A percentile compares a stretch with the other conserved stretches of the same genome.
Evolutionary conservation across 352 stramenopile genomes (phyloP).

Genomic region (Phytophthora sp.): DNA sequence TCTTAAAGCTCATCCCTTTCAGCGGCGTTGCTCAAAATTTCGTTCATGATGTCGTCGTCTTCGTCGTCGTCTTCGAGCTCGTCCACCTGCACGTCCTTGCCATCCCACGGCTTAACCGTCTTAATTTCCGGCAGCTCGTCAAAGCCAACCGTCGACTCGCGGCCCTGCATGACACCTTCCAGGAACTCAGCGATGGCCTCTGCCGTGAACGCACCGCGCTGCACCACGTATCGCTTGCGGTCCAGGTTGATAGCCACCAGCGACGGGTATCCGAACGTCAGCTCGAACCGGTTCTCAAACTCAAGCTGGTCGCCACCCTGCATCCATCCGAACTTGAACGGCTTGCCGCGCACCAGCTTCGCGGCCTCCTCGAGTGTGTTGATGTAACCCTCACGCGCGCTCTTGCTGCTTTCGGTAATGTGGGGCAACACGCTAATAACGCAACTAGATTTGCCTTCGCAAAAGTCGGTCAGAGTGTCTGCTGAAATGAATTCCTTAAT

Average conservation of each 20-base stretch:
- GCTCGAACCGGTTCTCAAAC: constrained; percentile 86
- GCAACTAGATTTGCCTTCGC: constrained; percentile 89
- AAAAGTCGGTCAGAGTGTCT: constrained; percentile 79
- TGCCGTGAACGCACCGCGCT: constrained; percentile 74
- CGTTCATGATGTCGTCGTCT: constrained; percentile 88
- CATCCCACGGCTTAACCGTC: constrained; percentile 79
- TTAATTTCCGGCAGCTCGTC: constrained; percentile 66
- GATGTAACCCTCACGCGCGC: constrained; percentile 86
- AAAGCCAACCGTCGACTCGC: constrained; percentile 67
- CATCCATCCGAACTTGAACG: constrained; percentile 93
- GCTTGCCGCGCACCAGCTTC: constrained; percentile 89
- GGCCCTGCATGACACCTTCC: constrained; percentile 71
- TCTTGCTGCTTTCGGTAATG: constrained; percentile 89
- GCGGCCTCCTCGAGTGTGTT: constrained; percentile 77
- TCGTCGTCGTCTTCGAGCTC: constrained; percentile 83
- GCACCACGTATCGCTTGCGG: constrained; percentile 84
- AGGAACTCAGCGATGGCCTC: constrained; percentile 80
- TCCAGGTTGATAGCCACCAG: constrained; percentile 90
- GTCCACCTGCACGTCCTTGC: constrained; percentile 79
- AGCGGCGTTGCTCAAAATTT: constrained; percentile 67
- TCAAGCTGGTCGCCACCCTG: constrained; percentile 86
- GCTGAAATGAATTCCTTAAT: constrained; percentile 83
- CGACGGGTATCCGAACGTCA: constrained; percentile 93
- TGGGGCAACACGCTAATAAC: constrained; percentile 90
- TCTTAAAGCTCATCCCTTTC: constrained; percentile 85